phyloP scores from a whole-genome alignment of 2,329 filamentous ascomycete genomes.

The Exophiala spinifera region DNA sequence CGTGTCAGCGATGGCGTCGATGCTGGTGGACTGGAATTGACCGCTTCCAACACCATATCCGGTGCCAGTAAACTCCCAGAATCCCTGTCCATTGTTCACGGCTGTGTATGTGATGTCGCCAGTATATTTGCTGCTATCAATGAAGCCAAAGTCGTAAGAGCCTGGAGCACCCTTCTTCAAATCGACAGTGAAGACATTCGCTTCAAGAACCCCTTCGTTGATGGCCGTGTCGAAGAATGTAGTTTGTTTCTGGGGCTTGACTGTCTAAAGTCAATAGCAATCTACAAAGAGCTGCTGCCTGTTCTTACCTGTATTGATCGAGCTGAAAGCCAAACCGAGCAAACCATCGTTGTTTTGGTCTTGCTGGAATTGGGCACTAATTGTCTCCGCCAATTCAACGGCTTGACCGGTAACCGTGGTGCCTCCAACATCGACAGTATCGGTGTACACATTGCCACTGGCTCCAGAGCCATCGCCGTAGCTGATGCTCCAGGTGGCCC shows the following conservation, averaged over 20 bases:
- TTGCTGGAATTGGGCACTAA: constrained; percentile 53
- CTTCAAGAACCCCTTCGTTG: constrained; percentile 42
- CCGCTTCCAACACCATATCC: constrained; percentile 55
- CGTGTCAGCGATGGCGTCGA: constrained; percentile 64
- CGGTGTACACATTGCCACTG: constrained; percentile 62
- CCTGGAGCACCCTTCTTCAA: constrained; percentile 54
- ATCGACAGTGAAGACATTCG: constrained; percentile 53
- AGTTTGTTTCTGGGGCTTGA: constrained; percentile 48
- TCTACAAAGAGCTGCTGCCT: neutral
- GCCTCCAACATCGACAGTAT: constrained; percentile 60
- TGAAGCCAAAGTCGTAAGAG: constrained; percentile 58
- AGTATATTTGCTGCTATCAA: constrained; percentile 58
- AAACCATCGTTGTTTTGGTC: constrained; percentile 58
- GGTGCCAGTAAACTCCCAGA: constrained; percentile 60
- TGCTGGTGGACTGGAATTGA: constrained; percentile 38
- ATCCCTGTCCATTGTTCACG: constrained; percentile 57
- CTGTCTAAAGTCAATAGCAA: constrained; percentile 24
- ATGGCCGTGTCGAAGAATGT: constrained; percentile 63
- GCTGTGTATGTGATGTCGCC: constrained; percentile 56
- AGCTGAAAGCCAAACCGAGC: constrained; percentile 59
- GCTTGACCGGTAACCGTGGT: constrained; percentile 60
- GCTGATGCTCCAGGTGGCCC: constrained; percentile 57
- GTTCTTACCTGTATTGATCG: constrained; percentile 51
- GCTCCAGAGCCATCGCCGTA: constrained; percentile 67
- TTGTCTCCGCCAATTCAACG: constrained; percentile 61